Evolutionary conservation across 2,329 filamentous ascomycete genomes (phyloP).

Genomic region (Aspergillus hiratsukae): DNA sequence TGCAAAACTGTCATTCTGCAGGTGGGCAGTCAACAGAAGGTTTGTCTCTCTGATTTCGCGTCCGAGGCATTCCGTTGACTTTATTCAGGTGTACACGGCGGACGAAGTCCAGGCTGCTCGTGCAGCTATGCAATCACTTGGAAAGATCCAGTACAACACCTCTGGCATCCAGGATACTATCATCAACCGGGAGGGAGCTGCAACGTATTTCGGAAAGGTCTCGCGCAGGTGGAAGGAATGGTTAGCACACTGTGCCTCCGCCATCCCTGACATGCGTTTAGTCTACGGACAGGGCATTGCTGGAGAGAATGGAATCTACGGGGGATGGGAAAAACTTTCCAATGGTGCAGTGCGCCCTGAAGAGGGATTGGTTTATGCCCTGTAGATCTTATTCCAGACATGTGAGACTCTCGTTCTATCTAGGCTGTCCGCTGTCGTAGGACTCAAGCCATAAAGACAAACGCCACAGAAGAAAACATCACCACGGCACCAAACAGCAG

Average conservation of each 20-base stretch:
- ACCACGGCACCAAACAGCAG: no score
- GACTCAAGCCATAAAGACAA: no score
- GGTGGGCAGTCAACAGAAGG: conserved; percentile 4
- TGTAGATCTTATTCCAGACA: neutral
- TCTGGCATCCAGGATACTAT: conserved; percentile 6
- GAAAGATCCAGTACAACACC: conserved; percentile 10
- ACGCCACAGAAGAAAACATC: conserved; percentile 2
- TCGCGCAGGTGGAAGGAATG: conserved; percentile 6
- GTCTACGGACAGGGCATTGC: conserved; percentile 3
- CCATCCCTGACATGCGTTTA: conserved; percentile 5
- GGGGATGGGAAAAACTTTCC: conserved; percentile 4
- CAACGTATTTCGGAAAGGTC: conserved; percentile 1
- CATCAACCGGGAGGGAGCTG: conserved; percentile 1
- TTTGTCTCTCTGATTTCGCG: neutral
- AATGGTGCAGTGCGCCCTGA: conserved; percentile 3
- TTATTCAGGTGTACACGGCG: conserved; percentile 5
- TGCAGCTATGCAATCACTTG: conserved; percentile 1
- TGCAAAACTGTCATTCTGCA: conserved; percentile 1
- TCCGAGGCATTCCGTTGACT: neutral
- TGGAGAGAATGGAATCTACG: conserved; percentile 4
- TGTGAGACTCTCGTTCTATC: neutral
- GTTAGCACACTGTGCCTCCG: conserved; percentile 1
- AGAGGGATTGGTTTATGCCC: conserved; percentile 9
- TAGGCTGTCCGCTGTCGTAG: neutral
- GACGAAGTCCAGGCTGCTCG: conserved; percentile 1